These are phyloP conservation scores for Massariosphaeria phaeospora DNA, from an alignment of 495 filamentous ascomycete species.

Conservation along the genomic window DNA sequence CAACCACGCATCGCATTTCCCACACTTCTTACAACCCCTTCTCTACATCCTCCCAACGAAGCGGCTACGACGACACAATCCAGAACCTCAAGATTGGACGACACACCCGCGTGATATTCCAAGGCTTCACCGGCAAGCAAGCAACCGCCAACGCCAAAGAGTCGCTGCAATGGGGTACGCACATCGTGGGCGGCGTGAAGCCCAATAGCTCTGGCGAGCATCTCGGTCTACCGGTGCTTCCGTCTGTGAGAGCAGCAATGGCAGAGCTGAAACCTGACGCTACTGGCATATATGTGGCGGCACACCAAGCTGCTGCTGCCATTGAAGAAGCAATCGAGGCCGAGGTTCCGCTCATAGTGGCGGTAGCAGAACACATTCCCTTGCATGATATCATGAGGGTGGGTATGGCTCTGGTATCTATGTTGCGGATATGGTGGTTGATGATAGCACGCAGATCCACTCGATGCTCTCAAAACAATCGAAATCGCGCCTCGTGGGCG, in stretches of 20 bases:
- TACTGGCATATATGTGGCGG: conserved; percentile 81
- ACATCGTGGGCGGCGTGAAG: conserved; percentile 81
- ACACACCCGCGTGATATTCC: conserved; percentile 78
- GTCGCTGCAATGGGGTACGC: conserved; percentile 78
- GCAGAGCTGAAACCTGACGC: conserved; percentile 73
- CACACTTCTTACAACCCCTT: conserved; percentile 34
- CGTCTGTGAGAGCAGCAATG: conserved; percentile 67
- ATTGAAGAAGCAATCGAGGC: conserved; percentile 89
- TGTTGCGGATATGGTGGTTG: no score
- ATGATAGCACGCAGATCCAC: conserved; percentile 62
- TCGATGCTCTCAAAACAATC: conserved; percentile 76
- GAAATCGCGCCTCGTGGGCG: conserved; percentile 73
- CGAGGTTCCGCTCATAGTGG: conserved; percentile 80
- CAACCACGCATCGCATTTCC: neutral
- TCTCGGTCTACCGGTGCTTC: conserved; percentile 72
- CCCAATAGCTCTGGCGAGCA: conserved; percentile 74
- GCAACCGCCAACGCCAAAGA: conserved; percentile 81
- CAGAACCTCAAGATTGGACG: conserved; percentile 70
- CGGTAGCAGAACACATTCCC: conserved; percentile 88
- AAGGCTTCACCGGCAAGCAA: conserved; percentile 76
- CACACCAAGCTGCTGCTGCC: conserved; percentile 66
- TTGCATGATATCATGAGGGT: conserved; percentile 80
- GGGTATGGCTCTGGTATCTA: no score
- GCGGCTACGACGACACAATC: conserved; percentile 60
- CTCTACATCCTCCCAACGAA: conserved; percentile 39